phyloP scores from a whole-genome alignment of 192 early-diverging fungal genomes.

The Gaertneriomyces semiglobifer region DNA sequence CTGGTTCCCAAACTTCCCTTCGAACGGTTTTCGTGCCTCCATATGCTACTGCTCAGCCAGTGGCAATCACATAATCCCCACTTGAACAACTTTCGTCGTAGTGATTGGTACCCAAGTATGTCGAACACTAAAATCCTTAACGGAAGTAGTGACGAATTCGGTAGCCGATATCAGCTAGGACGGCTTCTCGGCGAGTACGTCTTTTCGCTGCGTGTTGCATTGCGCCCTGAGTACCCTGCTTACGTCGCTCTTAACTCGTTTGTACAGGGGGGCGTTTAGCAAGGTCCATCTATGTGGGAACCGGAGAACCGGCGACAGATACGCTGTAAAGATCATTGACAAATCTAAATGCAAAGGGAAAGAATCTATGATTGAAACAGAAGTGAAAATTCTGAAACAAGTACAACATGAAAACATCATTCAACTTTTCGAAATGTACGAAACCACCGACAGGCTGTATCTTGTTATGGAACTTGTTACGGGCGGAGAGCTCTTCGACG shows the following conservation, averaged over 20 bases:
- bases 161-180: too few relatives aligned
- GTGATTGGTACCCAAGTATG: background rate
- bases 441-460: conserved; percentile 52
- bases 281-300: conserved; percentile 68
- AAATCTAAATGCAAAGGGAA: conserved; percentile 69
- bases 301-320: conserved; percentile 60
- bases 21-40: too few relatives aligned
- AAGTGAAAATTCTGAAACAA: conserved; percentile 69
- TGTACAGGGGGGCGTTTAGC: conserved; percentile 62
- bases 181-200: too few relatives aligned
- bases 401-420: conserved; percentile 67
- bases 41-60: too few relatives aligned
- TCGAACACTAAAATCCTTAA: background rate
- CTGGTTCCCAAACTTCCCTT: too few relatives aligned
- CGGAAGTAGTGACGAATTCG: too few relatives aligned
- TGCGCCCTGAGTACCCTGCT: too few relatives aligned
- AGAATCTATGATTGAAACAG: conserved; percentile 74
- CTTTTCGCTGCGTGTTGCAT: too few relatives aligned
- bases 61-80: too few relatives aligned
- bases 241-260: conserved; percentile 2
- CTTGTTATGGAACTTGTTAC: conserved; percentile 65
- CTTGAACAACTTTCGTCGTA: background rate
- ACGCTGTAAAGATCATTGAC: conserved; percentile 87
- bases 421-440: conserved; percentile 57
- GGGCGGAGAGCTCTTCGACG: conserved; percentile 92